Evolutionary conservation across 2,329 filamentous ascomycete species (phyloP), one percentile per base, ranked within the genome.

Genomic region (Trichoderma oligosporum): DNA sequence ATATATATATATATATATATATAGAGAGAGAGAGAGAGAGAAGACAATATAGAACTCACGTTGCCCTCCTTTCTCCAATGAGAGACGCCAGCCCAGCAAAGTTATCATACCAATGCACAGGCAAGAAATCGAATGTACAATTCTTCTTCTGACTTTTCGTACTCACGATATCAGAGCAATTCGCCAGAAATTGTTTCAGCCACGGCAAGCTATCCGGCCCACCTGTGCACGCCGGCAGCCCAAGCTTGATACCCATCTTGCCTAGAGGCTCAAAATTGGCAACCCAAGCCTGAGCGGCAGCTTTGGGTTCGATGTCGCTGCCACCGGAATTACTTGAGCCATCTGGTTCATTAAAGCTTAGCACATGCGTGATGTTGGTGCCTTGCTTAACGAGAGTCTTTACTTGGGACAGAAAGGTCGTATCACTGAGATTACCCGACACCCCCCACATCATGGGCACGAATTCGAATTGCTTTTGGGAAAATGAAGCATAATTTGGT

Each of bases 261-360:
- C 78, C 78, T 58, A 94, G 74, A 0, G 89, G 89, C 62, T 88
- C 81, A 57, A 94, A 83, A 65, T 91, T 84, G 38, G 77, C 75
- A 29, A 87, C 83, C 88, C 88, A 94, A 7, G 83, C 78, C 52
- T 78, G 69, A 2, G 89, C 89, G 0, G 89, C 89, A 1, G 73
- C 68, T 7, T 74, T 68, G 0, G 87, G 83, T 1, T 76, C 67
- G 20, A 92, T 73, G 61, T 82, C 75, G 61, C 82, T 86, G 3
- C 89, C 89, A 38, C 87, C 87, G 7, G 75, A 78, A 1, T 67
- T 64, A 1, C 65, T 62, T 2, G 74, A 69, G 14, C 81, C 82
- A 66, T 93, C 87, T 0, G 89, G 89, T 68, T 94, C 89, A 71
- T 94, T 93, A 76, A 91, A 92, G 25, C 77, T 80, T n/a, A 93